Conservation (phyloP, 768 basidiomycete species). For the Lanmaoa pseudosensibilis region DNA sequence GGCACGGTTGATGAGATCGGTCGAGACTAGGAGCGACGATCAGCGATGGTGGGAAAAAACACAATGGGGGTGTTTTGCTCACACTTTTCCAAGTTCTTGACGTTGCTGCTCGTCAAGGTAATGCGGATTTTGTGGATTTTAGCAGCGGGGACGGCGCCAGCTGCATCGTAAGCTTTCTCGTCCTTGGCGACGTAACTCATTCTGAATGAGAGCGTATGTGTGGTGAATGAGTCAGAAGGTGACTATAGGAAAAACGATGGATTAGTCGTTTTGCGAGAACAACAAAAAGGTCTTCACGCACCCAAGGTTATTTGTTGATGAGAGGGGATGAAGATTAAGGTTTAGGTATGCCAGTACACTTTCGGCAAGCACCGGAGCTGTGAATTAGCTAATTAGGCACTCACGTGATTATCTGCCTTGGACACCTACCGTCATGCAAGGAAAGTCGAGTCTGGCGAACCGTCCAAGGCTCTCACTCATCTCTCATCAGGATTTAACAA, state of each 20-base stretch:
- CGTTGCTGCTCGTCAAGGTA: slow-evolving; percentile 97
- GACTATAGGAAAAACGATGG: slow-evolving; percentile 42
- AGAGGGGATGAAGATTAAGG: slow-evolving; percentile 34
- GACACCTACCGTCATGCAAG: slow-evolving; percentile 40
- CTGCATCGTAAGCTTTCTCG: slow-evolving; percentile 96
- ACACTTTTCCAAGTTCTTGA: slow-evolving; percentile 99
- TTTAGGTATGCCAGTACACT: slow-evolving; percentile 16
- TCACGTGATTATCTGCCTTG: slow-evolving; percentile 7
- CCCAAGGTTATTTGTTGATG: slow-evolving; percentile 33
- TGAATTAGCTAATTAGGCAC: background rate
- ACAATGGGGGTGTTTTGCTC: slow-evolving; percentile 20
- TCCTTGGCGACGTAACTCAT: slow-evolving; percentile 99
- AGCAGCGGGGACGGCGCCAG: slow-evolving; percentile 81
- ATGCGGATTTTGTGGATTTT: slow-evolving; percentile 99
- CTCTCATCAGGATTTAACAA: slow-evolving; percentile 62
- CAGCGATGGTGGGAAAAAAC: background rate
- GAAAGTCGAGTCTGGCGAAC: slow-evolving; percentile 24
- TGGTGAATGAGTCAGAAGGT: slow-evolving; percentile 75
- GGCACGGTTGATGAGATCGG: slow-evolving; percentile 95
- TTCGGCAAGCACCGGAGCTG: slow-evolving; percentile 23
- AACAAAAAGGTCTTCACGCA: slow-evolving; percentile 4
- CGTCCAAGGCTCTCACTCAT: slow-evolving; percentile 5
- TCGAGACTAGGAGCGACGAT: slow-evolving; percentile 64
- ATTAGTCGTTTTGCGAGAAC: background rate
- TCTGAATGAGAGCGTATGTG: slow-evolving; percentile 32